Percentiles rank a stretch among this genome's conserved stretches.
Conservation (phyloP, 768 basidiomycete genomes). For the Trametes cingulata region DNA sequence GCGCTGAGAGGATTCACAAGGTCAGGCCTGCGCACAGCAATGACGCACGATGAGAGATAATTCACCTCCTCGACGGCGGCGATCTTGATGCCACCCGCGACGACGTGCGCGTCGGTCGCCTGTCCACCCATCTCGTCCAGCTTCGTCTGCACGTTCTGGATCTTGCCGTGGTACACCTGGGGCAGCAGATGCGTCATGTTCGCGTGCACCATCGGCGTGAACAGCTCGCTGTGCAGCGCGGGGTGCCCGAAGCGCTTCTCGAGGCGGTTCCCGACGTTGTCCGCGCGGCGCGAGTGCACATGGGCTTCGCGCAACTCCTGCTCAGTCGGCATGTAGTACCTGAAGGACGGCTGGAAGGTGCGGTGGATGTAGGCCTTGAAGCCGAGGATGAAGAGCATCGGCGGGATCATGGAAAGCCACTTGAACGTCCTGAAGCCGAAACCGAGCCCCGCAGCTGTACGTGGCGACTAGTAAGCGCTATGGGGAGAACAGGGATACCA, state of each 20-base stretch:
- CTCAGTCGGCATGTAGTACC: constrained; percentile 82
- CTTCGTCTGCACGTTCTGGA: constrained; percentile 61
- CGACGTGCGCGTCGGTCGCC: constrained; percentile 69
- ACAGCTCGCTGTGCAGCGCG: constrained; percentile 80
- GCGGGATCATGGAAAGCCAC: constrained; percentile 86
- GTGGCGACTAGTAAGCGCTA: constrained; percentile 3
- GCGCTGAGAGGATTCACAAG: constrained; percentile 38
- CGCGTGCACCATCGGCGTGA: constrained; percentile 86
- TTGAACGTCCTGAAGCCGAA: constrained; percentile 67
- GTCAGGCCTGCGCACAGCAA: background rate
- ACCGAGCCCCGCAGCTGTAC: constrained; percentile 81
- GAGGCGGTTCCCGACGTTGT: constrained; percentile 70
- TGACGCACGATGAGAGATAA: background rate
- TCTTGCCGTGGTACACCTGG: constrained; percentile 77
- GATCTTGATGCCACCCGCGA: constrained; percentile 80
- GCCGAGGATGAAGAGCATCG: constrained; percentile 69
- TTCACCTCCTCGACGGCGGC: constrained; percentile 76
- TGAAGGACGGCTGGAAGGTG: constrained; percentile 67
- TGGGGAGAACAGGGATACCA: background rate
- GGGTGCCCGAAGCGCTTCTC: constrained; percentile 96
- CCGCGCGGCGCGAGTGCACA: constrained; percentile 76
- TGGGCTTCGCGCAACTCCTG: constrained; percentile 73
- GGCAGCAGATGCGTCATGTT: constrained; percentile 79
- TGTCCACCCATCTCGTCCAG: constrained; percentile 79
- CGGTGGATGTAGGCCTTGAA: constrained; percentile 88